Base-by-base conservation (phyloP, 768 basidiomycete species). In the Gloeopeniophorella convolvens region DNA sequence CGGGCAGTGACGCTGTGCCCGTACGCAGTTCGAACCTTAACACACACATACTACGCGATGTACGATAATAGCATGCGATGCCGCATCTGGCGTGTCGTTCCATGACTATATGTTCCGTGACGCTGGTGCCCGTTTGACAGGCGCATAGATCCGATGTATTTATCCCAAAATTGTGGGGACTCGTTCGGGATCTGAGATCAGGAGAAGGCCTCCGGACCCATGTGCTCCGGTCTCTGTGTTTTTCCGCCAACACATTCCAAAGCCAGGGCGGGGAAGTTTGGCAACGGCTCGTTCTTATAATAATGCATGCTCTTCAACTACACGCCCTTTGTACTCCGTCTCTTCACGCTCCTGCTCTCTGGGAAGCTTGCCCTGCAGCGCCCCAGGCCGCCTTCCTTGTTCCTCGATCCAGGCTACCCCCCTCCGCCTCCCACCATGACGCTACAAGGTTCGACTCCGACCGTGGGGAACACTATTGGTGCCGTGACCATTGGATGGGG, bases 401-500 rank as follows among this genome's bases (percentile, higher is more conserved):
- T 39, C 33, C n/a, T 23, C 31, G 5, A 18, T n/a, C 18, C 34
- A 20, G 20, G 13, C 30, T 27, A 15, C 26, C 18, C 26, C 34
- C 32, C 31, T 37, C 24, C 27, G 18, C 35, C 34, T 42, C 30
- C 10, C 27, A 42, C 42, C 18, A 50, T 55, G 56, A 23, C 16
- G 15, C 20, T 5, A 24, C 26, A 11, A 23, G 2, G 3, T 1
- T 48, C 34, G 21, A 15, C 1, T 15, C 36, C 45, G 2, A 44
- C 40, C 24, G n/a, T 58, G 6, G 40, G 26, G 35, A 58, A 58
- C 39, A 58, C 57, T 1, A 51, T 58, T 4, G 57, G 57, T 16
- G 57, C 57, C 20, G 13, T 48, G 33, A 13, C 48, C 20, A 2
- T 58, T 21, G 57, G 57, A 33, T 58, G 57, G 57, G 57, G 57